Base-by-base conservation (phyloP, 768 basidiomycete genomes). In the Cyathus striatus region DNA sequence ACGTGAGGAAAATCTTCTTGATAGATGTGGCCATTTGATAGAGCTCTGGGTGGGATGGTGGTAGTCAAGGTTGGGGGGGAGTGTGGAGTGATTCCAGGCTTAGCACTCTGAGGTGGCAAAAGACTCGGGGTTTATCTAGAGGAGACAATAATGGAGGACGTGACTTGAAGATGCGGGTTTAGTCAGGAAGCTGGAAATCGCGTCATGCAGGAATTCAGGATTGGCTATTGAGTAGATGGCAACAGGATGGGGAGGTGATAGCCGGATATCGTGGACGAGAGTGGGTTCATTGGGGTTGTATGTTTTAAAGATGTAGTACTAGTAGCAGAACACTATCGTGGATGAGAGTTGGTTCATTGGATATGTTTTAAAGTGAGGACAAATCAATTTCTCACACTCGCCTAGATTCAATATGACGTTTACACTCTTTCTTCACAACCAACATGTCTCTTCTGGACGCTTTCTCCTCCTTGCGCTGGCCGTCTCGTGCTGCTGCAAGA, bases 1-100 rank as follows among this genome's bases (percentile, higher is more conserved):
- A 75, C 6, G 75, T 66, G 32, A 91, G 58, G 62, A 91, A 91
- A 51, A 72, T 65, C 44, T 76, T 75, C 45, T 81, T 70, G 33
- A 66, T 53, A 23, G 48, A 38, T 37, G 40, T 34, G 26, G 30
- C 23, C 12, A 23, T 22, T 13, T 21, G 22, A 40, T 40, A 40
- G 35, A 36, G 9, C 12, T 36, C 9, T 9, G 12, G 9, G 27
- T 9, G 9, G n/a, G n/a, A 30, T 30, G 35, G 35, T 36, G 35
- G 17, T 36, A 12, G 9, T 9, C 27, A 30, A 30, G 27, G n/a
- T n/a, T n/a, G n/a, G n/a, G n/a, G n/a, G n/a, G n/a, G n/a, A n/a
- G n/a, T n/a, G n/a, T n/a, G n/a, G n/a, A n/a, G n/a, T n/a, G n/a
- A n/a, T n/a, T n/a, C n/a, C n/a, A n/a, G n/a, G n/a, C n/a, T n/a